A percentile compares a stretch with the other conserved stretches of the same genome.
phyloP scores from a whole-genome alignment of 257 asterid genomes.

The Solanum arcanum region DNA sequence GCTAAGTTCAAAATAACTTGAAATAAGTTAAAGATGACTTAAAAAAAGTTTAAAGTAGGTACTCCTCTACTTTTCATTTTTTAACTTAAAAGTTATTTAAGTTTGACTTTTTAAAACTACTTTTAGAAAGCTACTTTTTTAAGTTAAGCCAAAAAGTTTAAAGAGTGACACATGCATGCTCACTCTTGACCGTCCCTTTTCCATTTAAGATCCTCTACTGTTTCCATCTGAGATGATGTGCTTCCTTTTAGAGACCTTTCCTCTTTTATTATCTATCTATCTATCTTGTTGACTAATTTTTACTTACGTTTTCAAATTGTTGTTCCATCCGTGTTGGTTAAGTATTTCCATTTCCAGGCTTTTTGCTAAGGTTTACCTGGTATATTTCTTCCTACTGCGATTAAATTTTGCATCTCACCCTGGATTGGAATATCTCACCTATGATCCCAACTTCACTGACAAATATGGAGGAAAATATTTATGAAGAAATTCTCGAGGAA shows the following conservation, averaged over 20 bases:
- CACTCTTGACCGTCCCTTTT: not conserved
- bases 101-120: no score
- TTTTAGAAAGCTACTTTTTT: no score
- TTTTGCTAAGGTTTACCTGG: slow-evolving; percentile 85
- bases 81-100: no score
- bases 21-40: no score
- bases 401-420: slow-evolving; percentile 66
- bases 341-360: slow-evolving; percentile 42
- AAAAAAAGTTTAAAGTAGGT: no score
- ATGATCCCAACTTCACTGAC: slow-evolving; percentile 97
- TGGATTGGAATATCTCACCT: slow-evolving; percentile 65
- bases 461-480: slow-evolving; percentile 94
- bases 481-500: slow-evolving; percentile 71
- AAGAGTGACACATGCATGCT: not conserved
- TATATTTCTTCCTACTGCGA: slow-evolving; percentile 80
- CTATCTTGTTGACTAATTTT: not conserved
- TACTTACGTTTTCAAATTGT: not conserved
- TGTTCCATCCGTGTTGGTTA: slow-evolving; percentile 54
- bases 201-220: not conserved
- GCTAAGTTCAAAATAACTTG: no score
- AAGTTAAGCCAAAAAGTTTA: no score
- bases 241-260: not conserved
- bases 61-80: no score
- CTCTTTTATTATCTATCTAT: not conserved
- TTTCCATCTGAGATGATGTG: not conserved